Evolutionary conservation across 331 rosid species (phyloP), one percentile per base, ranked within the genome.

Genomic region (Malus hybrid): DNA sequence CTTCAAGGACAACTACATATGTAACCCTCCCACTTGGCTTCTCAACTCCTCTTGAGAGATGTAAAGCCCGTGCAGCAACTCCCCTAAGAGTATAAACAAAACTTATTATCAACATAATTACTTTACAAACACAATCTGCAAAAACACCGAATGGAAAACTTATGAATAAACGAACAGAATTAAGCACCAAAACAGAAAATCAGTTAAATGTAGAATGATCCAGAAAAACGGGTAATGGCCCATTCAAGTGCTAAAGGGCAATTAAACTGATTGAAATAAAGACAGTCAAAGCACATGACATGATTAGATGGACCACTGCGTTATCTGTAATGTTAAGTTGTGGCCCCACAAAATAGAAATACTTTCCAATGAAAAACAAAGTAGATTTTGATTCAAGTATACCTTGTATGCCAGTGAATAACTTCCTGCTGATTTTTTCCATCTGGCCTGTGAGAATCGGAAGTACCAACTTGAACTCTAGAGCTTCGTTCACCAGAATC

Each of bases 11-110:
- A 73, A 94, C 97, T 44, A 77, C 88, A 86, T 94, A 94, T 3
- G 99, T 94, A 76, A 94, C 99, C 82, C 96, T 90, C 44, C 99
- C 99, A 81, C 99, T 94, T 4, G 99, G 97, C 84, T 94, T 94
- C 91, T 94, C 99, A 81, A 92, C 99, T 75, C 99, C 99, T 90
- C 99, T 89, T n/a, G 99, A 92, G 39, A 92, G 89, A 78, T 92
- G 99, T 65, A 94, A 81, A 54, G 99, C 97, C 69, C 97, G 90
- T 71, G 97, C 99, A 61, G 97, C 99, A 57, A 94, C 97, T 57
- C 99, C 99, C 85, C 99, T 94, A 81, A 63, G 72, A 78, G 82
- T 75, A 60, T 67, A 73, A 73, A 83, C 76, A 77, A 28, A 68
- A 48, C 67, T 33, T 28, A 22, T 46, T 13, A 74, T 13, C 36